Conservation (phyloP, 345 rosid genomes). For the Angophora floribunda region DNA sequence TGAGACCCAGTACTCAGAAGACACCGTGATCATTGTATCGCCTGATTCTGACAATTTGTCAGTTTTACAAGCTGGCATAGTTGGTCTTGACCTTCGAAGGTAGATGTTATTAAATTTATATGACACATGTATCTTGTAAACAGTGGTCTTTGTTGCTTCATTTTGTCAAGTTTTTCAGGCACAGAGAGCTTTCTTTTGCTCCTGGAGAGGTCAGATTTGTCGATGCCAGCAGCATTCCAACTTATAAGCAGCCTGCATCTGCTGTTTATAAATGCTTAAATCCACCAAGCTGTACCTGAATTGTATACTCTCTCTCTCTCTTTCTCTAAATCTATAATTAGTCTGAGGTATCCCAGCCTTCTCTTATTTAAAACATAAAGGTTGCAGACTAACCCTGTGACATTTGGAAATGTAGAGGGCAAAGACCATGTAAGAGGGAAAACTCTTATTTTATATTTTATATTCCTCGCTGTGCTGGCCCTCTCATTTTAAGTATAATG, state of each 20-base stretch:
- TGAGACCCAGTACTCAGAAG: constrained; percentile 83
- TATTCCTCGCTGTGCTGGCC: background rate
- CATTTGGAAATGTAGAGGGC: background rate
- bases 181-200: constrained; percentile 56
- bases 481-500: background rate
- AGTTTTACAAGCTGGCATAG: constrained; percentile 71
- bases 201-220: constrained; percentile 81
- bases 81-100: constrained; percentile 85
- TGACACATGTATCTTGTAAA: background rate
- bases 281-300: constrained; percentile 66
- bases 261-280: constrained; percentile 71
- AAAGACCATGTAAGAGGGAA: background rate
- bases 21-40: constrained; percentile 62
- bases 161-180: constrained; percentile 30
- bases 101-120: background rate
- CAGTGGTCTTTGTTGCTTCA: background rate
- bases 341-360: background rate
- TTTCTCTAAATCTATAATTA: background rate
- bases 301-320: background rate
- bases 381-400: background rate
- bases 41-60: constrained; percentile 93
- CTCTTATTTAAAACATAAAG: background rate
- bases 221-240: constrained; percentile 61
- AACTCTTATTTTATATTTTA: background rate
- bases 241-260: constrained; percentile 83